Evolutionary conservation across 2,329 filamentous ascomycete genomes (phyloP).

Genomic region (Zasmidium cellare): DNA sequence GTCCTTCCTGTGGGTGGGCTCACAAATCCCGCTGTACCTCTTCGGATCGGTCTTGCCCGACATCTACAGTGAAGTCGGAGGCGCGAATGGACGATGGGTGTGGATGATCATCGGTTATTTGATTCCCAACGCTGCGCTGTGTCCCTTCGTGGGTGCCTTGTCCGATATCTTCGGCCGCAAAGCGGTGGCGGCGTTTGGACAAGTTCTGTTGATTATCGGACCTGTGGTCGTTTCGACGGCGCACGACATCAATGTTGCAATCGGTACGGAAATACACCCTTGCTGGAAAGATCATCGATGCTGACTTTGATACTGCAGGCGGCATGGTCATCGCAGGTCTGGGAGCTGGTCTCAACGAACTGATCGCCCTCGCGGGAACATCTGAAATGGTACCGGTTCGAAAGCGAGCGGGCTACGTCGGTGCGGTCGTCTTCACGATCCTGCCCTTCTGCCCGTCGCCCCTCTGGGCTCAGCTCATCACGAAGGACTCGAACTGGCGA

Average conservation of each 20-base stretch:
- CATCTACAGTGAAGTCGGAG: slow-evolving; percentile 63
- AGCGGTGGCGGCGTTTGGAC: slow-evolving; percentile 59
- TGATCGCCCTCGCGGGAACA: slow-evolving; percentile 68
- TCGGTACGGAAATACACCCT: slow-evolving; percentile 54
- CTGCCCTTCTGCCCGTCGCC: slow-evolving; percentile 64
- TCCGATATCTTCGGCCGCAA: slow-evolving; percentile 65
- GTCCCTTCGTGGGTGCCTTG: slow-evolving; percentile 65
- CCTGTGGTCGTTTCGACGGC: slow-evolving; percentile 62
- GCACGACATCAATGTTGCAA: slow-evolving; percentile 61
- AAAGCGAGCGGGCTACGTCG: slow-evolving; percentile 65
- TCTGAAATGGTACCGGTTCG: slow-evolving; percentile 67
- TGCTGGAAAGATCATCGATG: not conserved
- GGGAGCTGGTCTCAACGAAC: slow-evolving; percentile 67
- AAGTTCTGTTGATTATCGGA: slow-evolving; percentile 56
- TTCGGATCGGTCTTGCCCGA: slow-evolving; percentile 45
- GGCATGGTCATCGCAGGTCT: slow-evolving; percentile 62
- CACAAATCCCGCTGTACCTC: slow-evolving; percentile 58
- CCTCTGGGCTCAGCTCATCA: slow-evolving; percentile 62
- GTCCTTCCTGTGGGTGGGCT: slow-evolving; percentile 62
- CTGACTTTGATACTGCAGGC: slow-evolving; percentile 4
- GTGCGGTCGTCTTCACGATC: slow-evolving; percentile 61
- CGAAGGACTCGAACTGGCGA: slow-evolving; percentile 53
- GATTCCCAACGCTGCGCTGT: slow-evolving; percentile 58
- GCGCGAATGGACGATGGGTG: slow-evolving; percentile 44
- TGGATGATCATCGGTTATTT: slow-evolving; percentile 57